Evolutionary conservation across 169 alveolate genomes (phyloP), one percentile per base, ranked within the genome.

Genomic region (Plasmodium berghei): DNA sequence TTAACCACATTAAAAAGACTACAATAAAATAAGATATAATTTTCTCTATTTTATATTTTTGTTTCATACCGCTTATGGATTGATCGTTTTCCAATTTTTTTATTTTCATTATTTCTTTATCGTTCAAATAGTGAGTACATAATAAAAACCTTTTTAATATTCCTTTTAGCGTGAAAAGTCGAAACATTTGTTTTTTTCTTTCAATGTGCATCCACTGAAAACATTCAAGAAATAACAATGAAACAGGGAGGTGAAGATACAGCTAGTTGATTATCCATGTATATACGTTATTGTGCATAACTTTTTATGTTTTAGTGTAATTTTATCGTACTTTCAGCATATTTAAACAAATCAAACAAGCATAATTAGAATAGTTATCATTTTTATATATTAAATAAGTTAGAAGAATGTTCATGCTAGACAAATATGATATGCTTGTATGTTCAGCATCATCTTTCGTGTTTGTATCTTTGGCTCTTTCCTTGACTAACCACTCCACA

Each of bases 301-400:
- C 5, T 62, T 62, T 26, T 62, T 10, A 4, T 26, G 0, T 58
- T 58, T n/a, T 58, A 20, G n/a, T 34, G 6, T 5, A 58, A 42
- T 66, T 42, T 59, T 6, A 9, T 16, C 49, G 58, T 40, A 80
- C 90, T 61, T 80, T 77, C n/a, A 42, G 49, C 42, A 80, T 52
- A 67, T 80, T 80, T 45, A 80, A 80, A 20, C 69, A 72, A 54
- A 80, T 70, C 63, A 80, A 28, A 72, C 73, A 66, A 6, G 85
- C 20, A 80, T 48, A 80, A 80, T 72, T 80, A 42, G 90, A 80
- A 58, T 80, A 66, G 48, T 80, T 72, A 58, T 80, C 90, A 80
- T 80, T 80, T 56, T 80, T 80, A 49, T 80, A 80, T 16, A 80
- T 80, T 61, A 80, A 24, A 69, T 80, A 80, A 8, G 90, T 66